Evolutionary conservation across 2,329 filamentous ascomycete species (phyloP).

Genomic region (Chaetomiaceae sp.): DNA sequence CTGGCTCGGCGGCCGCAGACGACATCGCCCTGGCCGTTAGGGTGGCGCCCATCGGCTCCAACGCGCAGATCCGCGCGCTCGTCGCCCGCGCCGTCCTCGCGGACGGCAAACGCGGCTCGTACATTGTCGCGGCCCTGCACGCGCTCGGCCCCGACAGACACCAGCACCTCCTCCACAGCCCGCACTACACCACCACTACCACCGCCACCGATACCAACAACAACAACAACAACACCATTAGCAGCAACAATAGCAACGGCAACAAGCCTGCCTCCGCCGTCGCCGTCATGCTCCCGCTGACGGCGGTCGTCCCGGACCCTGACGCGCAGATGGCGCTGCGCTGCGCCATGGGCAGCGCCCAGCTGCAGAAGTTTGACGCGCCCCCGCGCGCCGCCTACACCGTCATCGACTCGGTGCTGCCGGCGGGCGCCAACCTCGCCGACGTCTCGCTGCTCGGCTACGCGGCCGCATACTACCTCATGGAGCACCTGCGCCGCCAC

Average conservation of each 20-base stretch:
- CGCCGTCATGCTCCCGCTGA: slow-evolving; percentile 2
- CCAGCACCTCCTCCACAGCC: slow-evolving; percentile 24
- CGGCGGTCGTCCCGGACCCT: slow-evolving; percentile 37
- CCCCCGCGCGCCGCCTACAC: slow-evolving; percentile 39
- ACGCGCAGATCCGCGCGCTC: slow-evolving; percentile 56
- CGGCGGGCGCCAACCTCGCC: slow-evolving; percentile 30
- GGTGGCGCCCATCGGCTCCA: slow-evolving; percentile 71
- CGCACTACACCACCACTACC: too few species aligned
- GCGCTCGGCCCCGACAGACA: slow-evolving; percentile 40
- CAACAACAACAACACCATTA: too few species aligned
- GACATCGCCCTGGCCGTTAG: slow-evolving; percentile 64
- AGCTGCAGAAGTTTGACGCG: slow-evolving; percentile 42
- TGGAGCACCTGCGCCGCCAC: slow-evolving; percentile 47
- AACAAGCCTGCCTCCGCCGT: not conserved
- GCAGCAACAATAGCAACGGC: slow-evolving; percentile 13
- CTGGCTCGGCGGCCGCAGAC: slow-evolving; percentile 34
- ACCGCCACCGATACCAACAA: slow-evolving; percentile 7
- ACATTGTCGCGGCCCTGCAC: slow-evolving; percentile 51
- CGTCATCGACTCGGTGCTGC: slow-evolving; percentile 46
- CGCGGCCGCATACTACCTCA: slow-evolving; percentile 52
- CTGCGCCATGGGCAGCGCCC: slow-evolving; percentile 55
- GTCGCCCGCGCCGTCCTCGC: slow-evolving; percentile 53
- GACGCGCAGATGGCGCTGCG: slow-evolving; percentile 53
- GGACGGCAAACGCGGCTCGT: slow-evolving; percentile 46
- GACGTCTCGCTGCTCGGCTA: slow-evolving; percentile 53